phyloP scores from a whole-genome alignment of 2,329 filamentous ascomycete species.

The Thielaviopsis musarum region DNA sequence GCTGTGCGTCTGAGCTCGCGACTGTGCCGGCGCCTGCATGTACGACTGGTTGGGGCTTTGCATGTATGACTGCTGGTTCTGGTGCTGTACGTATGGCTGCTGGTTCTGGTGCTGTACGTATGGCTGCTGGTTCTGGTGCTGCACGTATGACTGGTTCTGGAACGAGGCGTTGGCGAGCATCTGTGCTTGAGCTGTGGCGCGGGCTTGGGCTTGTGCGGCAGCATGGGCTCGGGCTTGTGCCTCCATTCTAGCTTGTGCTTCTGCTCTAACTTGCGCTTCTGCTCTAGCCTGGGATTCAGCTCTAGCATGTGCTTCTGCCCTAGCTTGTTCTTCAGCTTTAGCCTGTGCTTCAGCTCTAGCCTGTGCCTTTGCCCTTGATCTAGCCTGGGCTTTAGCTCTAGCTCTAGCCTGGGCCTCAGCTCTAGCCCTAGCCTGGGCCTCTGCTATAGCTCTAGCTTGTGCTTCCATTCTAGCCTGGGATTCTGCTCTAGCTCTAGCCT shows the following conservation, averaged over 20 bases:
- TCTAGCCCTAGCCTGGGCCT: conserved; percentile 12
- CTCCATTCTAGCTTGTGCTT: conserved; percentile 5
- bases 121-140: too few relatives aligned
- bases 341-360: neutral
- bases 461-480: neutral
- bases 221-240: neutral
- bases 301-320: neutral
- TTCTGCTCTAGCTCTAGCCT: conserved; percentile 6
- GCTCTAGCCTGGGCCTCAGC: conserved; percentile 8
- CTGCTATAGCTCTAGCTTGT: conserved; percentile 4
- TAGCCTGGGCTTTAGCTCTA: conserved; percentile 2
- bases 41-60: too few relatives aligned
- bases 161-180: too few relatives aligned
- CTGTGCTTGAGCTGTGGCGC: neutral
- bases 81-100: too few relatives aligned
- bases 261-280: conserved; percentile 8
- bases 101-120: too few relatives aligned
- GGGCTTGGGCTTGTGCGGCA: neutral
- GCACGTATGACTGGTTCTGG: too few relatives aligned
- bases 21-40: too few relatives aligned
- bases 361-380: conserved; percentile 10
- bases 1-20: conserved; percentile 5
- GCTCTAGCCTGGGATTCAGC: conserved; percentile 4
- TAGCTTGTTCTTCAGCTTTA: conserved; percentile 3
- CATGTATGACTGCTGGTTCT: too few relatives aligned